Evolutionary conservation across 345 rosid genomes (phyloP), one percentile per base, ranked within the genome.

Genomic region (Salix brachista): DNA sequence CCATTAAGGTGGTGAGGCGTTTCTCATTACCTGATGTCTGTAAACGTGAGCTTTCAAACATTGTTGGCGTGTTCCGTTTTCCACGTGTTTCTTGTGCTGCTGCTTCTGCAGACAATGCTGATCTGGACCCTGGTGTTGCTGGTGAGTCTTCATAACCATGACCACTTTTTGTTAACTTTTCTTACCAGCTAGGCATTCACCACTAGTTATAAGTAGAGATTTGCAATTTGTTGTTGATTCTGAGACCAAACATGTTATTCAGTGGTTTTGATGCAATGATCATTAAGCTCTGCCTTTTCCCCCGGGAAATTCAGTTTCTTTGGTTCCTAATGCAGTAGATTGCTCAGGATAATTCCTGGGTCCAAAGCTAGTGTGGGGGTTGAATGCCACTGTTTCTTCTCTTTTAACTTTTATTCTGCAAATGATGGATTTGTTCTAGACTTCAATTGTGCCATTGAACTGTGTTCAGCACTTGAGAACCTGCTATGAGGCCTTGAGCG

Each of bases 21-120:
- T 90, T 91, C 85, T 93, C 97, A 72, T 86, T 93, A 79, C 96
- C 97, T 50, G 88, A 93, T 87, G 93, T 93, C 56, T 87, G 92
- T 74, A 87, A 82, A 77, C 79, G 90, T 58, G 97, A 88, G 76
- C 84, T 89, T 61, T 73, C 85, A 5, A 87, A 75, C 67, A 71
- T 23, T 74, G 86, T 84, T 69, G 94, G 94, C 26, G 85, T 90
- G 23, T 85, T 81, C 69, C 87, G 86, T 9, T 90, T 90, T 82
- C 94, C 94, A 14, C 80, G 90, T 62, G 91, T 90, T 79, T 88
- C 90, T 41, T 88, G 88, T 83, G 90, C 94, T 75, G 90, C 91
- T 39, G 90, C 91, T 77, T 88, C 90, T 52, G 94, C 94, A 60
- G 94, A 90, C 69, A 88, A 88, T 74, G 91, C 88, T 61, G 91